Base-by-base conservation (phyloP, 306 rosid species). In the Quercus bicolor region DNA sequence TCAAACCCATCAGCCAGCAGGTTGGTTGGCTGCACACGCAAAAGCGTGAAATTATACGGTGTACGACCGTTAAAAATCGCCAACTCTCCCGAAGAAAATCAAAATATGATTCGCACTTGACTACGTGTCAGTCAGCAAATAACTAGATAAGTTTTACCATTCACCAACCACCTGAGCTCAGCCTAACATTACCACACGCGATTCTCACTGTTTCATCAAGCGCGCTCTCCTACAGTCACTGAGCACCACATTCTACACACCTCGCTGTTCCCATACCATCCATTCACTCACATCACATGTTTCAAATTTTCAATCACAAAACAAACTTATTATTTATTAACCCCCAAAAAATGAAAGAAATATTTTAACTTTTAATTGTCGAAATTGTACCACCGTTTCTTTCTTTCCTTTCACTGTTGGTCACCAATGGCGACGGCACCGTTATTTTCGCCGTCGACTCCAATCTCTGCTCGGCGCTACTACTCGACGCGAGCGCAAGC, bases 391-490 rank as follows among this genome's bases (percentile, higher is more conserved):
- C 26, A 24, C 72, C 52, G n/a, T 48, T 31, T 4, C 52, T 11
- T 43, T 21, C 31, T 12, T 75, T 55, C 45, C 7, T 37, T 7
- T 7, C 11, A 37, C 45, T 37, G 45, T 37, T 0, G 11, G 79
- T 77, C 75, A 72, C n/a, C 81, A 33, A 83, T 86, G 89, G 84
- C 86, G 85, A 77, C 82, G 15, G 72, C 89, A 33, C 33, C 86
- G 43, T 43, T 79, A 43, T 52, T 77, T 75, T 70, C 88, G 73
- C 62, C 86, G 56, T 51, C 79, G 61, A 11, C 45, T 37, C 56
- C 82, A 31, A 18, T 80, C 51, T 79, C 83, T 68, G 84, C 52
- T 40, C 40, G 77, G 56, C 40, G 77, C 64, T 56, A 73, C 64
- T 56, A 54, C 51, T 70, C 86, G 37, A 68, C 76, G 73, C 76